phyloP scores from a whole-genome alignment of 345 rosid species.

The Cochlearia excelsa region DNA sequence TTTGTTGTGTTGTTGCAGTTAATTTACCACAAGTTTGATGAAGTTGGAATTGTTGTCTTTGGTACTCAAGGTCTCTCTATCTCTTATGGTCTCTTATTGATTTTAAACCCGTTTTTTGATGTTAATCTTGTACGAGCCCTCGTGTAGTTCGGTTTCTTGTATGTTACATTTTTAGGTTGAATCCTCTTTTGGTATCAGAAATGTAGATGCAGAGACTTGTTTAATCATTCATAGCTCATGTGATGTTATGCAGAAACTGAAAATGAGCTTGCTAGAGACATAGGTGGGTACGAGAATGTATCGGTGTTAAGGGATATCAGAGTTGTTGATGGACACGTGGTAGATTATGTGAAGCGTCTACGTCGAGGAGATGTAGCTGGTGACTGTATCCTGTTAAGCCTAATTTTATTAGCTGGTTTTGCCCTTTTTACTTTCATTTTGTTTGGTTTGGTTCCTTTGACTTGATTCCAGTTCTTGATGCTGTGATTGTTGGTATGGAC shows the following conservation, averaged over 20 bases:
- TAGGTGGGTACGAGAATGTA: slow-evolving; percentile 85
- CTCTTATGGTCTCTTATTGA: background rate
- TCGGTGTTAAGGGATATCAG: slow-evolving; percentile 50
- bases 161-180: no score
- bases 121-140: background rate
- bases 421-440: background rate
- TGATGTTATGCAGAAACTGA: slow-evolving; percentile 48
- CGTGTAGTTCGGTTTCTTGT: background rate
- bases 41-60: slow-evolving; percentile 75
- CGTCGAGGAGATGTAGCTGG: slow-evolving; percentile 74
- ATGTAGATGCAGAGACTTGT: background rate
- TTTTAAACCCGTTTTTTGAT: background rate
- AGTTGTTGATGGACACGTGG: slow-evolving; percentile 65
- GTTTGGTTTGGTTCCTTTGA: slow-evolving; percentile 40
- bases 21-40: slow-evolving; percentile 67
- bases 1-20: slow-evolving; percentile 49
- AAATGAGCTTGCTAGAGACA: slow-evolving; percentile 72
- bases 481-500: slow-evolving; percentile 90
- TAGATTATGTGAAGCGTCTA: slow-evolving; percentile 48
- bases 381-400: slow-evolving; percentile 69
- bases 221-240: slow-evolving; percentile 4
- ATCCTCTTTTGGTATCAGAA: no score
- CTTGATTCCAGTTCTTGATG: slow-evolving; percentile 74
- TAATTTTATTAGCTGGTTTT: slow-evolving; percentile 2
- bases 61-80: slow-evolving; percentile 70